Base-by-base conservation (phyloP, 768 basidiomycete genomes). In the Rhizopogon salebrosus region DNA sequence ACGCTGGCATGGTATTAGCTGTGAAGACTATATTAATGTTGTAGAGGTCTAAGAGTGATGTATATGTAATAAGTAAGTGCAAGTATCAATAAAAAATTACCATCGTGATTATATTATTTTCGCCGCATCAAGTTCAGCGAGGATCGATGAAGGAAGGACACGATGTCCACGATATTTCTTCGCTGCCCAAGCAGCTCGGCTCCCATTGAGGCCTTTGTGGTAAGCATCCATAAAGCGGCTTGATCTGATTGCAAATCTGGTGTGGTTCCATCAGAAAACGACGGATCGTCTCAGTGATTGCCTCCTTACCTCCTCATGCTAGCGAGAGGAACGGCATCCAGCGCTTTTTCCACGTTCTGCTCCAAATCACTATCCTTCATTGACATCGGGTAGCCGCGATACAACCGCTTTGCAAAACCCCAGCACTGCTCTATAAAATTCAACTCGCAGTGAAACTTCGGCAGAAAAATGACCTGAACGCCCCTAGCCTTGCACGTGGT, bases 381-480 rank as follows among this genome's bases (percentile, higher is more conserved):
- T 6, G 70, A 72, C 10, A 55, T 45, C 2, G 62, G 58, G 23
- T 51, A 52, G n/a, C 51, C 9, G 3, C 67, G 60, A 57, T 75
- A 75, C 1, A 36, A 10, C 11, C 57, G 55, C 50, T 75, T 76
- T 4, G 64, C 64, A 38, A 54, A 58, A 46, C 38, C 38, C 68
- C 72, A 73, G 43, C 59, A 68, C 54, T 63, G 62, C 27, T 70
- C 65, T 38, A 70, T 70, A 16, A 64, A 64, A 43, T 69, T 63
- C 23, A 63, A 43, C 58, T 64, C 51, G 49, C 64, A 70, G 45
- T 66, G 66, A 42, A 62, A 69, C 48, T 69, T 69, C 1, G 62
- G 64, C 14, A 60, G 42, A 49, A 71, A 70, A 6, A 69, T 20
- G 10, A 56, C 59, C 3, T 29, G n/a, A 51, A 62, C 58, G 4